Conservation (phyloP, 2,329 filamentous ascomycete genomes). For the Alternaria gansuensis region DNA sequence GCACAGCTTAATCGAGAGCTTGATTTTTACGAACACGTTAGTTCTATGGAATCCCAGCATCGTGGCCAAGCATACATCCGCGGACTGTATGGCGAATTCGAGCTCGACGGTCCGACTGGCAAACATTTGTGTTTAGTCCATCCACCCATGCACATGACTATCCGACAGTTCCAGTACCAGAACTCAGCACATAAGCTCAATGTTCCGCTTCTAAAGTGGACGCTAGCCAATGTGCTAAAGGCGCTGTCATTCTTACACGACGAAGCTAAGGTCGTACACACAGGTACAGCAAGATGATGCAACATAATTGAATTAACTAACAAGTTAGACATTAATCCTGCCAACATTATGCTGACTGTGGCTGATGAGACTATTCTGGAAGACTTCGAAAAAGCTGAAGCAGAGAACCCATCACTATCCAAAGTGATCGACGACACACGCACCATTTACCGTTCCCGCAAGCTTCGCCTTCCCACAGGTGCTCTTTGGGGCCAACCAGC, state of each 20-base stretch:
- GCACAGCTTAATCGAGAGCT: slow-evolving; percentile 32
- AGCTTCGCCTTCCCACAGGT: slow-evolving; percentile 45
- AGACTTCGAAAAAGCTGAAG: slow-evolving; percentile 50
- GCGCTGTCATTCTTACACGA: slow-evolving; percentile 58
- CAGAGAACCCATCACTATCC: slow-evolving; percentile 51
- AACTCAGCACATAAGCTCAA: slow-evolving; percentile 32
- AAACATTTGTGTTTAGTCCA: slow-evolving; percentile 39
- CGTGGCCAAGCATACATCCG: slow-evolving; percentile 35
- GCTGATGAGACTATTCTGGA: slow-evolving; percentile 51
- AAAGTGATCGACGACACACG: slow-evolving; percentile 47
- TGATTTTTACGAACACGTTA: slow-evolving; percentile 38
- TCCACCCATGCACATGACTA: slow-evolving; percentile 43
- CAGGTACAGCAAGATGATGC: slow-evolving; percentile 46
- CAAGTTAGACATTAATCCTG: slow-evolving; percentile 55
- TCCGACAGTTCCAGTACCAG: slow-evolving; percentile 36
- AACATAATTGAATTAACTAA: slow-evolving; percentile 22
- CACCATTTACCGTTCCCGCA: slow-evolving; percentile 32
- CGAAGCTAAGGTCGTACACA: slow-evolving; percentile 59
- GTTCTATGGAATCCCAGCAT: slow-evolving; percentile 37
- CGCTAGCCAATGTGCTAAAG: slow-evolving; percentile 51
- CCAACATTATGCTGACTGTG: slow-evolving; percentile 55
- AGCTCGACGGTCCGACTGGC: slow-evolving; percentile 33
- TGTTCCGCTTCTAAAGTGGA: slow-evolving; percentile 30
- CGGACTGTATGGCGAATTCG: slow-evolving; percentile 32
- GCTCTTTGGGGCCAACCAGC: slow-evolving; percentile 46